Evolutionary conservation across 257 asterid genomes (phyloP), one percentile per base, ranked within the genome.

Genomic region (Lycium ferocissimum): DNA sequence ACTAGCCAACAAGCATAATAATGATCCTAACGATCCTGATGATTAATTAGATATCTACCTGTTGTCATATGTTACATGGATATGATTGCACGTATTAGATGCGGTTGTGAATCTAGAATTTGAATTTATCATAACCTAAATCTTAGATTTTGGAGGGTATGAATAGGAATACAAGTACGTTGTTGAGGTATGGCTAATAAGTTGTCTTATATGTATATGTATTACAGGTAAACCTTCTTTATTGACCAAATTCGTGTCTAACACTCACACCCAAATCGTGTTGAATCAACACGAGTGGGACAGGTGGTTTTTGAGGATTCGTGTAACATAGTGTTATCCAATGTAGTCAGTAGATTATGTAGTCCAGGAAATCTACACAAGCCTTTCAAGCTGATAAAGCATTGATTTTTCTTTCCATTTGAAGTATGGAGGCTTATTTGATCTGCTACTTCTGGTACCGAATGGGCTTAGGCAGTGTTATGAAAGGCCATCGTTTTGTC

Each of bases 351-450:
- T 65, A 26, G 3, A 65, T 65, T 65, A 26, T 22, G 43, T 26
- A 26, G 38, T 65, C 15, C 0, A 2, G 18, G 58, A 73, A 73
- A 43, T 45, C 58, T 73, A 73, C 59, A 45, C 80, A n/a, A 73
- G 59, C 80, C 18, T 73, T 45, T 47, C 35, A 73, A 45, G 80
- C 8, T 73, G 59, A 45, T 45, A 47, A 69, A 47, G n/a, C 59
- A 18, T 47, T 45, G 58, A 47, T 11, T 72, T 61, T n/a, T 73
- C 59, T 47, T 73, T 73, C 38, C 20, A n/a, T 45, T 11, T 73
- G 59, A 73, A n/a, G 58, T 51, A 45, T 73, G 80, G 80, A 73
- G 40, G n/a, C 38, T 73, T 47, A 73, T 73, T 47, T 73, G 59
- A 47, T 73, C 10, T 45, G 5, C 40, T 65, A 26, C 15, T 15